Evolutionary conservation across 192 early-diverging fungal species (phyloP).

Genomic region (Umbelopsis sp.): DNA sequence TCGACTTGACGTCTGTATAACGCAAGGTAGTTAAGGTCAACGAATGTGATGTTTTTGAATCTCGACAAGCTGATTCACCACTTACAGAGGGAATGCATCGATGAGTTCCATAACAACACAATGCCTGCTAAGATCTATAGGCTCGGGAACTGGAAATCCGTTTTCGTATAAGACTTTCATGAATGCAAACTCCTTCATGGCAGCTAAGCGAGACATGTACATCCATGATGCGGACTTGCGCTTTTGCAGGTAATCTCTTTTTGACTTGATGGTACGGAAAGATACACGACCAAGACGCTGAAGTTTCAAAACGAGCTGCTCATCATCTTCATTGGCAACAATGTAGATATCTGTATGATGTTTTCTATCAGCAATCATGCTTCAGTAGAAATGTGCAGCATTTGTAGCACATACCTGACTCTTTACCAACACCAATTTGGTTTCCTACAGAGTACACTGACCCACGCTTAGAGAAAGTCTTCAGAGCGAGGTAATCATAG

Average conservation of each 20-base stretch:
- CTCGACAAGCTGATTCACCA: background rate
- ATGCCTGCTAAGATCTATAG: conserved; percentile 93
- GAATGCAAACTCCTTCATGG: conserved; percentile 98
- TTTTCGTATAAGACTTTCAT: conserved; percentile 97
- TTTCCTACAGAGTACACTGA: conserved; percentile 94
- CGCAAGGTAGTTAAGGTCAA: background rate
- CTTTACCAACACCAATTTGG: conserved; percentile 99
- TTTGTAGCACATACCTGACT: conserved; percentile 63
- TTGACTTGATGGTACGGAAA: conserved; percentile 96
- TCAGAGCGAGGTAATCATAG: conserved; percentile 98
- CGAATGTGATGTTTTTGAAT: background rate
- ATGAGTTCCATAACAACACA: conserved; percentile 97
- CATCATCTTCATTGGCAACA: conserved; percentile 90
- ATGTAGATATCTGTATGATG: conserved; percentile 83
- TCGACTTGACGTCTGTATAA: conserved; percentile 74
- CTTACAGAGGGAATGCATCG: conserved; percentile 87
- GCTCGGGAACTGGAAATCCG: conserved; percentile 94
- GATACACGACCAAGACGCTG: conserved; percentile 89
- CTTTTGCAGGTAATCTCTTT: conserved; percentile 96
- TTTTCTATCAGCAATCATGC: background rate
- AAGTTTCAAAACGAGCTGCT: conserved; percentile 93
- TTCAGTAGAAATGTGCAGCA: background rate
- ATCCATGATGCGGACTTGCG: conserved; percentile 97
- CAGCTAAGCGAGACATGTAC: conserved; percentile 98
- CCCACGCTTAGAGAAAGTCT: conserved; percentile 87